These are phyloP conservation scores for Hypoxylon sp. DNA, from an alignment of 2,329 filamentous ascomycete genomes.

Conservation along the genomic window DNA sequence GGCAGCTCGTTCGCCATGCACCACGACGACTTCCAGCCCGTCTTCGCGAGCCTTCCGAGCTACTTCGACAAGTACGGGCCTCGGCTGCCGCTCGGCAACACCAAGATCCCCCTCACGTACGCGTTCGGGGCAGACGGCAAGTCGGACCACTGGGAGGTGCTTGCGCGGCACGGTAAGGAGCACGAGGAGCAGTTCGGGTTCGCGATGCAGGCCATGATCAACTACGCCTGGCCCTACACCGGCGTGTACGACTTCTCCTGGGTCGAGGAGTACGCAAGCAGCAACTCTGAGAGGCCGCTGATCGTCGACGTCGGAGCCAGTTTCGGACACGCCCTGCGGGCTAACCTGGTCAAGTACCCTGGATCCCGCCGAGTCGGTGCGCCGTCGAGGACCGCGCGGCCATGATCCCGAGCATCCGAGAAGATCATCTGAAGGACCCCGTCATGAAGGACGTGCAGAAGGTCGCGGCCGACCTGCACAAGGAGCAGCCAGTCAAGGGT, in stretches of 20 bases:
- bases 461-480: conserved; percentile 43
- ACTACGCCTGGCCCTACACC: conserved; percentile 37
- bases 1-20: conserved; percentile 27
- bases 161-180: conserved; percentile 34
- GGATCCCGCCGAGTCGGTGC: conserved; percentile 38
- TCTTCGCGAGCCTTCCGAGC: conserved; percentile 27
- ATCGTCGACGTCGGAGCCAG: conserved; percentile 48
- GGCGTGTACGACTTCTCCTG: conserved; percentile 42
- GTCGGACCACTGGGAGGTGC: conserved; percentile 38
- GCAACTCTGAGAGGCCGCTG: conserved; percentile 22
- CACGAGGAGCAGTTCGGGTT: conserved; percentile 38
- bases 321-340: conserved; percentile 41
- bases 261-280: conserved; percentile 29
- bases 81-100: conserved; percentile 35
- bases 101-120: conserved; percentile 39
- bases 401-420: conserved; percentile 36
- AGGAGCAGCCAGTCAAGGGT: conserved; percentile 43
- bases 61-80: conserved; percentile 44
- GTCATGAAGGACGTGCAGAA: conserved; percentile 38
- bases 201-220: conserved; percentile 41
- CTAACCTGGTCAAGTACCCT: conserved; percentile 36
- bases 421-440: conserved; percentile 21
- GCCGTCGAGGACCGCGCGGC: conserved; percentile 45
- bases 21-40: conserved; percentile 21
- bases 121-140: conserved; percentile 37